These are phyloP conservation scores for Tricholoma flavovirens DNA, from an alignment of 768 basidiomycete genomes.

Conservation along the genomic window DNA sequence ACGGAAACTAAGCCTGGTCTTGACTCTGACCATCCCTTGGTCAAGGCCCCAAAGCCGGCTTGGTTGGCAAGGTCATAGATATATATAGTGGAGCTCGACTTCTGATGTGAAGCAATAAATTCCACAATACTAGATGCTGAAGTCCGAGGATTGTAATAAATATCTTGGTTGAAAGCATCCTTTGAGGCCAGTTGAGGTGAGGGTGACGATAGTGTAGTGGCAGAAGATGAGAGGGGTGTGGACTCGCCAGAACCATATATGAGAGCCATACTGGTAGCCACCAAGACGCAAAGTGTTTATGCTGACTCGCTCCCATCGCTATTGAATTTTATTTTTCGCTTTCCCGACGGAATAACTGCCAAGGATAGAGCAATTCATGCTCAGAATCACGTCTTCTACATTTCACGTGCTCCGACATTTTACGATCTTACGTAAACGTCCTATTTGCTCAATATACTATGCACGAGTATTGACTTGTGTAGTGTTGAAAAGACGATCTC, in stretches of 20 bases:
- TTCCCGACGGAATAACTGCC: constrained; percentile 1
- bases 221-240: constrained; percentile 35
- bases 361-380: constrained; percentile 32
- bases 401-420: neutral
- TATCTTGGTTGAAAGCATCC: constrained; percentile 19
- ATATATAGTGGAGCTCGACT: constrained; percentile 63
- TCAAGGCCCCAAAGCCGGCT: constrained; percentile 71
- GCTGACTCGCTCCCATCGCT: constrained; percentile 7
- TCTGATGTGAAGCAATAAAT: constrained; percentile 52
- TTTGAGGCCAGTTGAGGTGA: constrained; percentile 23
- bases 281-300: neutral
- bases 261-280: constrained; percentile 10
- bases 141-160: constrained; percentile 38
- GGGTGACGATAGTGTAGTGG: constrained; percentile 35
- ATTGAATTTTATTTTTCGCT: constrained; percentile 10
- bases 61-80: constrained; percentile 82
- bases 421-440: neutral
- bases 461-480: constrained; percentile 14
- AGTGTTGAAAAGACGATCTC: constrained; percentile 83
- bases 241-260: constrained; percentile 29
- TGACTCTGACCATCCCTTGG: constrained; percentile 56
- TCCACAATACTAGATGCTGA: constrained; percentile 65
- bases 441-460: neutral
- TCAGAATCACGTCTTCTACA: constrained; percentile 40
- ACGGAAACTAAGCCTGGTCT: constrained; percentile 43